Conservation (phyloP, 768 basidiomycete species). For the Xerocomus spinulosus region DNA sequence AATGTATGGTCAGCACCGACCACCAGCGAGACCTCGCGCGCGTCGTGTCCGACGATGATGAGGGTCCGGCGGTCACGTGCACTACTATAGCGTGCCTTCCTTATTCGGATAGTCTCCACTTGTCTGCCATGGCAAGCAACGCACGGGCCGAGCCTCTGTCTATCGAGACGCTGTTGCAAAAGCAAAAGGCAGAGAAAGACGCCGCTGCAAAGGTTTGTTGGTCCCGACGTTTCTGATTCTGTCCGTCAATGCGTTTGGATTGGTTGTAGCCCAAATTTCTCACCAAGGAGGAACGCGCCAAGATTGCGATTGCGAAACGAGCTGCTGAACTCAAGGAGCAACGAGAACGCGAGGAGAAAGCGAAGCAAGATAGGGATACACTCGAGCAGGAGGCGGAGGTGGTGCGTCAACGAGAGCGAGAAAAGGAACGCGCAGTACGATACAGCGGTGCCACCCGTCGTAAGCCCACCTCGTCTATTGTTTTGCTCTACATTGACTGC, state of each 20-base stretch:
- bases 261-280: slow-evolving; percentile 82
- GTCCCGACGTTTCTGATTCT: neutral
- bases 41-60: slow-evolving; percentile 23
- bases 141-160: slow-evolving; percentile 68
- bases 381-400: slow-evolving; percentile 77
- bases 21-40: slow-evolving; percentile 16
- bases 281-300: slow-evolving; percentile 86
- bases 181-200: slow-evolving; percentile 86
- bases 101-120: slow-evolving; percentile 7
- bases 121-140: slow-evolving; percentile 36
- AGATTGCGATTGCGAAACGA: slow-evolving; percentile 83
- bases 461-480: slow-evolving; percentile 10
- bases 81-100: neutral
- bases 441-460: slow-evolving; percentile 38
- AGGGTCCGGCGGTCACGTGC: slow-evolving; percentile 21
- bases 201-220: slow-evolving; percentile 78
- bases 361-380: slow-evolving; percentile 56
- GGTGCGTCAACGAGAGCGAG: slow-evolving; percentile 49
- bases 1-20: slow-evolving; percentile 16
- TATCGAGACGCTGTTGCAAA: slow-evolving; percentile 80
- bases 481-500: slow-evolving; percentile 6
- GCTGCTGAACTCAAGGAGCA: slow-evolving; percentile 76
- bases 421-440: slow-evolving; percentile 30
- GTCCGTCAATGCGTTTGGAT: neutral
- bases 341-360: slow-evolving; percentile 58